Conservation (phyloP, 2,329 filamentous ascomycete genomes). For the Colletotrichum tabaci region DNA sequence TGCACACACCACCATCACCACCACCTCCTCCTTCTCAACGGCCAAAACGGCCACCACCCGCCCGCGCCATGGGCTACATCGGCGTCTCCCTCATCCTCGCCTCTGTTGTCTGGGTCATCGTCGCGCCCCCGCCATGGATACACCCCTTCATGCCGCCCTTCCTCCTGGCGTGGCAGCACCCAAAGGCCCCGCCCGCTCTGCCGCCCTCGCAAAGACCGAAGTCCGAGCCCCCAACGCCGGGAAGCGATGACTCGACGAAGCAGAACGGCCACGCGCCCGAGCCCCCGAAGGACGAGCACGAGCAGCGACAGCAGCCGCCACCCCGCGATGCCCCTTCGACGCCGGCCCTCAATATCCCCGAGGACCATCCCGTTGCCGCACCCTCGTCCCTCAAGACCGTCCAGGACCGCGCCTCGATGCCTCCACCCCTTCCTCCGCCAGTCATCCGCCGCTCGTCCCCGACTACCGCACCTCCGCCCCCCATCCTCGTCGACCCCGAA, state of each 20-base stretch:
- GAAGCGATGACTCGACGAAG: slow-evolving; percentile 19
- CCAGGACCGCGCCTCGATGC: slow-evolving; percentile 54
- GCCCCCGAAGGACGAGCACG: neutral
- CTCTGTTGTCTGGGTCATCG: slow-evolving; percentile 70
- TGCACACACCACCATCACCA: neutral
- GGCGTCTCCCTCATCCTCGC: slow-evolving; percentile 75
- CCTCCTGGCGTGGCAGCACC: slow-evolving; percentile 45
- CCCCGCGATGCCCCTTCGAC: slow-evolving; percentile 38
- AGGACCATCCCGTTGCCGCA: slow-evolving; percentile 10
- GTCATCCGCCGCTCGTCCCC: slow-evolving; percentile 37
- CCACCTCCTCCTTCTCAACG: neutral
- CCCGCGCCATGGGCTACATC: slow-evolving; percentile 65
- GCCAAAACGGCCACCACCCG: neutral
- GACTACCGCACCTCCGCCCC: neutral
- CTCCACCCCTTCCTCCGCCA: slow-evolving; percentile 49
- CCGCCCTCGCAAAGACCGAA: slow-evolving; percentile 13
- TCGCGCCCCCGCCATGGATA: slow-evolving; percentile 68
- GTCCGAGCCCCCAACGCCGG: slow-evolving; percentile 22
- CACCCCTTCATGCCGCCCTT: slow-evolving; percentile 60
- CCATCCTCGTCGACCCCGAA: slow-evolving; percentile 46
- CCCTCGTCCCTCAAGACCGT: slow-evolving; percentile 13
- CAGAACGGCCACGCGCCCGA: neutral
- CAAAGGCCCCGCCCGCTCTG: slow-evolving; percentile 8
- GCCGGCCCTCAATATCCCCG: slow-evolving; percentile 25
- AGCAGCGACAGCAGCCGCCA: neutral